Evolutionary conservation across 2,329 filamentous ascomycete species (phyloP).

Genomic region (Grosmannia clavigera): DNA sequence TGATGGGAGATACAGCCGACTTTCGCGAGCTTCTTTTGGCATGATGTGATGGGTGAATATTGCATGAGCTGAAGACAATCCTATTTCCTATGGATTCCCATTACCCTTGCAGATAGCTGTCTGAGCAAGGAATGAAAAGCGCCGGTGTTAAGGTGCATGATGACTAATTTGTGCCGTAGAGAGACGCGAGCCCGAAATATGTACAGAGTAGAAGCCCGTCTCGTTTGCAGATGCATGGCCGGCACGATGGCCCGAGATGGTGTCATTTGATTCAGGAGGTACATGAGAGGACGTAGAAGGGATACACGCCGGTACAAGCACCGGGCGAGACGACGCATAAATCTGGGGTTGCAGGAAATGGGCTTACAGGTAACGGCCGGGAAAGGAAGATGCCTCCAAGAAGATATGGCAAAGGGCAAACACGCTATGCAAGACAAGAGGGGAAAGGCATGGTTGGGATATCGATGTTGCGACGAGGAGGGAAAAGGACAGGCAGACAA

Average conservation of each 20-base stretch:
- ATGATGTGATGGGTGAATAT: slow-evolving; percentile 1
- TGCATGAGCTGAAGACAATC: not conserved
- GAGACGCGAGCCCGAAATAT: not conserved
- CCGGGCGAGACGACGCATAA: no score
- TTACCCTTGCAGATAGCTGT: not conserved
- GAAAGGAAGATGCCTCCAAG: not conserved
- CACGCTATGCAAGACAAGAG: not conserved
- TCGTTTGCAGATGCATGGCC: no score
- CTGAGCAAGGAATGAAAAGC: not conserved
- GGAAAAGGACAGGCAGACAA: not conserved
- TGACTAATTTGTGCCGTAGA: not conserved
- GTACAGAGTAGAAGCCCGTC: not conserved
- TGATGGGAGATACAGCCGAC: not conserved
- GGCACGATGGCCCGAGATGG: no score
- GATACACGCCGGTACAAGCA: no score
- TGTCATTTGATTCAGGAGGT: no score
- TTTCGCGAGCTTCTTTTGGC: not conserved
- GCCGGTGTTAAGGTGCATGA: not conserved
- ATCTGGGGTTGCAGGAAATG: no score
- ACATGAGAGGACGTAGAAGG: no score
- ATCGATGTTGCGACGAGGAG: not conserved
- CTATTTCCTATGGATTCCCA: not conserved
- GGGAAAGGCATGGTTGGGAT: not conserved
- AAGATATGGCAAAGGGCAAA: not conserved
- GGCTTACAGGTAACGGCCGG: not conserved